A percentile compares a stretch with the other conserved stretches of the same genome.
phyloP scores from a whole-genome alignment of 2,329 filamentous ascomycete species.

The Aspergillus ibericus region DNA sequence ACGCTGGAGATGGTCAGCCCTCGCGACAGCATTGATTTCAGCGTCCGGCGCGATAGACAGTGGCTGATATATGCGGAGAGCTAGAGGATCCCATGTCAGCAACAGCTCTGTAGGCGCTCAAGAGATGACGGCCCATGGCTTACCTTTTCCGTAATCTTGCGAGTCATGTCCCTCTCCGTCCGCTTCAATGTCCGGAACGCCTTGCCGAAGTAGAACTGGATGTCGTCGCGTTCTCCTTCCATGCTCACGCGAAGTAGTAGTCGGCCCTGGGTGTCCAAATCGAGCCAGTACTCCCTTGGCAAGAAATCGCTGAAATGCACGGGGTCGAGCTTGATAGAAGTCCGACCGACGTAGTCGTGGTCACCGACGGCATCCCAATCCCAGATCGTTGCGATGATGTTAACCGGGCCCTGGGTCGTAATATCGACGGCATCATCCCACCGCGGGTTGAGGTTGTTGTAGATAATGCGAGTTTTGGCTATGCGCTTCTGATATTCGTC shows the following conservation, averaged over 20 bases:
- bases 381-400: conserved; percentile 96
- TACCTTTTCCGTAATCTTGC: conserved; percentile 97
- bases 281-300: conserved; percentile 95
- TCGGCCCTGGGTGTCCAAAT: conserved; percentile 91
- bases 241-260: conserved; percentile 90
- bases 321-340: conserved; percentile 98
- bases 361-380: conserved; percentile 97
- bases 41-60: conserved; percentile 78
- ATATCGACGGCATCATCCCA: conserved; percentile 99
- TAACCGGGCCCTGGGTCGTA: conserved; percentile 84
- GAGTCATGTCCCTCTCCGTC: conserved; percentile 96
- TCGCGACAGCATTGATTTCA: conserved; percentile 72
- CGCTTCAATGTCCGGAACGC: conserved; percentile 93
- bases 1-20: conserved; percentile 71
- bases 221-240: conserved; percentile 97
- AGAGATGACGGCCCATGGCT: conserved; percentile 19
- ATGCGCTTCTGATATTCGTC: conserved; percentile 98
- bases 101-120: neutral
- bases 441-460: conserved; percentile 84
- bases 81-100: conserved; percentile 44
- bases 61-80: conserved; percentile 90
- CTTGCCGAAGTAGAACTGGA: conserved; percentile 97
- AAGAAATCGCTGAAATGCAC: conserved; percentile 94
- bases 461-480: conserved; percentile 89
- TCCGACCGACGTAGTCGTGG: conserved; percentile 94